These are phyloP conservation scores for Cephalotrichum gorgonifer DNA, from an alignment of 2,329 filamentous ascomycete genomes.

Conservation along the genomic window DNA sequence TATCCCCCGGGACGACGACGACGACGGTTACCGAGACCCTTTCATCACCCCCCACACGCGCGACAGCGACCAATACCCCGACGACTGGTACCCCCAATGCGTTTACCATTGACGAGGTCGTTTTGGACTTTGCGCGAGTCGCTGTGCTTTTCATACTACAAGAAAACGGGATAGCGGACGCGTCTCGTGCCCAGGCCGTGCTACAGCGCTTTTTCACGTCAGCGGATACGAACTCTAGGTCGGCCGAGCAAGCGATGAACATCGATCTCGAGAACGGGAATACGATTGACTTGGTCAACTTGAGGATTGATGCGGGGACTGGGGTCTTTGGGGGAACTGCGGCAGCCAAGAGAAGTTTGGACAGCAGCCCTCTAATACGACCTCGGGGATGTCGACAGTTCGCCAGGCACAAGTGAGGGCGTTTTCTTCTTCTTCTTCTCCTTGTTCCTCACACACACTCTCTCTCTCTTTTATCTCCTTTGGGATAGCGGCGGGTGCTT, in stretches of 20 bases:
- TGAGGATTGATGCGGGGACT: conserved; percentile 13
- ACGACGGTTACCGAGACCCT: neutral
- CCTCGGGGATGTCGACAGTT: neutral
- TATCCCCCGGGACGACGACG: conserved; percentile 2
- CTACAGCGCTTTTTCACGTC: conserved; percentile 45
- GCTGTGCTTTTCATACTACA: conserved; percentile 53
- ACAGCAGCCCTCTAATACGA: neutral
- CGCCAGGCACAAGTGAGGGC: neutral
- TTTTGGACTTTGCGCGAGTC: conserved; percentile 53
- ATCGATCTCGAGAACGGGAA: conserved; percentile 32
- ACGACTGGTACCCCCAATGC: neutral
- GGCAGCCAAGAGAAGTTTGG: neutral
- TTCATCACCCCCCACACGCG: conserved; percentile 5
- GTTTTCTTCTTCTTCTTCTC: too few species aligned
- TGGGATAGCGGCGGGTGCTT: too few species aligned
- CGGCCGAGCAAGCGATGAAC: conserved; percentile 26
- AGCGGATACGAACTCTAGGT: conserved; percentile 23
- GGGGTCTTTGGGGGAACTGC: neutral
- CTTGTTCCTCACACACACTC: too few species aligned
- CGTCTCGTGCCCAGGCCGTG: conserved; percentile 40
- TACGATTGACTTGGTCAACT: conserved; percentile 39
- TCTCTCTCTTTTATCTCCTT: too few species aligned
- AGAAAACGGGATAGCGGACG: conserved; percentile 36
- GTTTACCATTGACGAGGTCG: conserved; percentile 43
- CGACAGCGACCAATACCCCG: conserved; percentile 4